These are phyloP conservation scores for Cinchona pubescens DNA, from an alignment of 257 asterid species.

Conservation along the genomic window DNA sequence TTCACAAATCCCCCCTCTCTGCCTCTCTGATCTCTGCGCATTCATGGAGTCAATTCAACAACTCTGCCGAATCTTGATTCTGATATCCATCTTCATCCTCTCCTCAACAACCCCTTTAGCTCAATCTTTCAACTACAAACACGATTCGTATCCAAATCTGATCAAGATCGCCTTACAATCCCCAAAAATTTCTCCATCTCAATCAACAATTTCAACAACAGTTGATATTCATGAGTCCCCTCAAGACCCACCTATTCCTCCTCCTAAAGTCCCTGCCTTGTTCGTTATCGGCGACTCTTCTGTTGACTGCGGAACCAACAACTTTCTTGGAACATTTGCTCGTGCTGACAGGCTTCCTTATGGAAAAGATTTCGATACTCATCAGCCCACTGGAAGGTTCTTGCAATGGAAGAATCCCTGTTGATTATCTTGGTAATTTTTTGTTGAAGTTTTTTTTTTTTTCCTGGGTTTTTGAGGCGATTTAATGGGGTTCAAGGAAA, in stretches of 20 bases:
- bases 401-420: slow-evolving; percentile 93
- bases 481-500: background rate
- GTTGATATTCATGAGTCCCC: slow-evolving; percentile 1
- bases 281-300: slow-evolving; percentile 91
- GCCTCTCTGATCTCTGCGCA: background rate
- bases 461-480: background rate
- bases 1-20: background rate
- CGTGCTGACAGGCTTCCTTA: slow-evolving; percentile 89
- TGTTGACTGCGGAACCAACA: slow-evolving; percentile 89
- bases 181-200: slow-evolving; percentile 17
- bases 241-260: slow-evolving; percentile 9
- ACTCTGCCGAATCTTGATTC: slow-evolving; percentile 25
- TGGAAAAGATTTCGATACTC: slow-evolving; percentile 90
- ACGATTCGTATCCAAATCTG: slow-evolving; percentile 26
- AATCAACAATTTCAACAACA: background rate
- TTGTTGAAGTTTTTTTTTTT: background rate
- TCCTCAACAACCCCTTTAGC: slow-evolving; percentile 10
- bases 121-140: slow-evolving; percentile 24
- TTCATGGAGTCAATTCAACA: slow-evolving; percentile 7
- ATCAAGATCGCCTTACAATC: background rate
- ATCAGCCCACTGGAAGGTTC: slow-evolving; percentile 85
- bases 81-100: slow-evolving; percentile 28
- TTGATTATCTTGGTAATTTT: slow-evolving; percentile 66
- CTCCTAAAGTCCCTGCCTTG: slow-evolving; percentile 59
- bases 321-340: slow-evolving; percentile 83